Evolutionary conservation across 2,329 filamentous ascomycete genomes (phyloP).

Genomic region (Ophiostoma australiae): DNA sequence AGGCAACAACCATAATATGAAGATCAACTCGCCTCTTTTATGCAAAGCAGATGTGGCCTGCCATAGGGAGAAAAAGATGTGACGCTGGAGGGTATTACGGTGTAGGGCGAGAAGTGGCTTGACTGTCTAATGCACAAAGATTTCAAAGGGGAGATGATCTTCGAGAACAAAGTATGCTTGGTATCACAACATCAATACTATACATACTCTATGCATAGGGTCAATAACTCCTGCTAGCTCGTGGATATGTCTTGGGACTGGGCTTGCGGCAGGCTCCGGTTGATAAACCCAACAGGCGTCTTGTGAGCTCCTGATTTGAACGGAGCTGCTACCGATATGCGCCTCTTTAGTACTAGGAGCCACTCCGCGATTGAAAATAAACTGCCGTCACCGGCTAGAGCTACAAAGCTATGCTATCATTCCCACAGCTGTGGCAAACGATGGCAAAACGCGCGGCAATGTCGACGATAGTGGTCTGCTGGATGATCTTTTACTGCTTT

Average conservation of each 20-base stretch:
- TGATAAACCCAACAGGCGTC: background rate
- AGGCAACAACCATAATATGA: background rate
- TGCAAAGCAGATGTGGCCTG: background rate
- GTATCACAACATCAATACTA: background rate
- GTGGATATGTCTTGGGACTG: background rate
- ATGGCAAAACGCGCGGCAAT: background rate
- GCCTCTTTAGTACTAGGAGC: background rate
- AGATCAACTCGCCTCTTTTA: background rate
- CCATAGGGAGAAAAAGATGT: background rate
- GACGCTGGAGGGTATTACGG: background rate
- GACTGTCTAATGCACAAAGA: background rate
- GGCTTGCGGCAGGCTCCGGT: background rate
- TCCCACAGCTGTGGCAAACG: background rate
- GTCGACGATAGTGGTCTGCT: background rate
- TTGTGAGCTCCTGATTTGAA: background rate
- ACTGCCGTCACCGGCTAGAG: background rate
- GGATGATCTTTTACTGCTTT: background rate
- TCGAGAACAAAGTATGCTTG: background rate
- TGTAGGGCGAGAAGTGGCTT: background rate
- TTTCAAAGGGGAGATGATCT: background rate
- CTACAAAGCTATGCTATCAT: background rate
- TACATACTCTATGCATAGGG: background rate
- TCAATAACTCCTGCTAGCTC: background rate
- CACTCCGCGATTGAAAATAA: background rate
- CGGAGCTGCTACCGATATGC: background rate